phyloP scores from a whole-genome alignment of 2,329 filamentous ascomycete genomes.

The Myriosclerotinia duriaeana region DNA sequence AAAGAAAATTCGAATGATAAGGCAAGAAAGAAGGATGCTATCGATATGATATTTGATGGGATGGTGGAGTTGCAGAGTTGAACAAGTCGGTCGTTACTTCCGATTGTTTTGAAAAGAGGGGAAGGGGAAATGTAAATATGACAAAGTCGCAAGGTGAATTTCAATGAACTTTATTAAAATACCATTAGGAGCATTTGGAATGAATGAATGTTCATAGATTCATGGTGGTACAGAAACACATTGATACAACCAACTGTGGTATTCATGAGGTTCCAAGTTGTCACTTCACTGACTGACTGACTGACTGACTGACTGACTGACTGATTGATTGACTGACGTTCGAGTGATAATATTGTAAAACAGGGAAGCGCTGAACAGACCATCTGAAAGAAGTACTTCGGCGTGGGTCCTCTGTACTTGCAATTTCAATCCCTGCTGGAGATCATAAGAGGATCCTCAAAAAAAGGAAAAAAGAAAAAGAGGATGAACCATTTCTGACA shows the following conservation, averaged over 20 bases:
- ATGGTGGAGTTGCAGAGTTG: background rate
- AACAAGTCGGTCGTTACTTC: constrained; percentile 9
- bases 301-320: too few relatives aligned
- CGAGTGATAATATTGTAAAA: background rate
- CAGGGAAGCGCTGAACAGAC: background rate
- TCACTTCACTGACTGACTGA: background rate
- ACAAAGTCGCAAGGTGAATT: too few relatives aligned
- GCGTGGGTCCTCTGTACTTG: background rate
- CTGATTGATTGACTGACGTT: too few relatives aligned
- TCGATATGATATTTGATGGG: background rate
- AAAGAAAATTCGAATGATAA: background rate
- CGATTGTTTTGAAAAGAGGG: background rate
- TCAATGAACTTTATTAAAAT: too few relatives aligned
- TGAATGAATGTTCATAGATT: too few relatives aligned
- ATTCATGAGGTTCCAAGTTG: background rate
- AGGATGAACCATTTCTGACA: background rate
- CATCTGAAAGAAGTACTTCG: background rate
- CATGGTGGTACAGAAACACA: too few relatives aligned
- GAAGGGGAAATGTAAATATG: too few relatives aligned
- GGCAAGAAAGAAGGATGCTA: background rate
- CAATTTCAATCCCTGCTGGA: constrained; percentile 16
- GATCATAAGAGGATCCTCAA: constrained; percentile 8
- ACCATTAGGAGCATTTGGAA: too few relatives aligned
- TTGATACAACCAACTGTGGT: background rate
- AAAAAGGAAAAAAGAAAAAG: background rate